Percentiles rank a stretch among this genome's conserved stretches.
Evolutionary conservation across 164 flowering plant genomes (phyloP).

Genomic region (Stephania cephalantha): DNA sequence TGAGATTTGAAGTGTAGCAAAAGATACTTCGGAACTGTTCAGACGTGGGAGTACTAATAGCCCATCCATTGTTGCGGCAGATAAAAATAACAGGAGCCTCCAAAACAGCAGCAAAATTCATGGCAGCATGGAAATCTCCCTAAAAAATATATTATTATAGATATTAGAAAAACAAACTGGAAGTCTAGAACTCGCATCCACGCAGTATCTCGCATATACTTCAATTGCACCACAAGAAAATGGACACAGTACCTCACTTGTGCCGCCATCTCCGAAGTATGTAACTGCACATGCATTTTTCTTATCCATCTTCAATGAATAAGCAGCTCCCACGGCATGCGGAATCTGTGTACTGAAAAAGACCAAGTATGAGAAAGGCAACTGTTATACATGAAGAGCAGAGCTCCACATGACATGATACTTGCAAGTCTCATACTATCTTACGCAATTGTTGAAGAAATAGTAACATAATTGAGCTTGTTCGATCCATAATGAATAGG

Average conservation of each 20-base stretch:
- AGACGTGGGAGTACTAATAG: constrained; percentile 83
- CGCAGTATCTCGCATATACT: background rate
- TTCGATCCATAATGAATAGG: constrained; percentile 80
- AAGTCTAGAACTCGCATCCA: background rate
- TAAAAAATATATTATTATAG: constrained; percentile 18
- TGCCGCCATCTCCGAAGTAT: constrained; percentile 86
- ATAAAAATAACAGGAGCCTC: constrained; percentile 85
- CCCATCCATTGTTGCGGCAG: constrained; percentile 98
- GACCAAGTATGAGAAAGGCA: background rate
- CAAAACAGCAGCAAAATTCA: constrained; percentile 89
- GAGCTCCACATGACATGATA: background rate
- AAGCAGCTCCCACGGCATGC: constrained; percentile 96
- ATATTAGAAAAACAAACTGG: constrained; percentile 17
- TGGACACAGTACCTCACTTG: constrained; percentile 65
- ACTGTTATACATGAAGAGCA: no score
- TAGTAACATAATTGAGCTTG: constrained; percentile 68
- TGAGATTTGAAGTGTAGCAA: background rate
- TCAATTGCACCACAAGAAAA: background rate
- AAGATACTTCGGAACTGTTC: constrained; percentile 86
- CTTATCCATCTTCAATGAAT: constrained; percentile 89
- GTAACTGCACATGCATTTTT: constrained; percentile 80
- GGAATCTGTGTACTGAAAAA: constrained; percentile 75
- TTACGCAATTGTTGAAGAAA: constrained; percentile 90
- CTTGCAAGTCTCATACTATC: constrained; percentile 15
- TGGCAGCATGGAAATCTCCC: constrained; percentile 98